Percentiles rank a stretch among this genome's conserved stretches.
Evolutionary conservation across 768 basidiomycete genomes (phyloP).

Genomic region (Boletus fagicola): DNA sequence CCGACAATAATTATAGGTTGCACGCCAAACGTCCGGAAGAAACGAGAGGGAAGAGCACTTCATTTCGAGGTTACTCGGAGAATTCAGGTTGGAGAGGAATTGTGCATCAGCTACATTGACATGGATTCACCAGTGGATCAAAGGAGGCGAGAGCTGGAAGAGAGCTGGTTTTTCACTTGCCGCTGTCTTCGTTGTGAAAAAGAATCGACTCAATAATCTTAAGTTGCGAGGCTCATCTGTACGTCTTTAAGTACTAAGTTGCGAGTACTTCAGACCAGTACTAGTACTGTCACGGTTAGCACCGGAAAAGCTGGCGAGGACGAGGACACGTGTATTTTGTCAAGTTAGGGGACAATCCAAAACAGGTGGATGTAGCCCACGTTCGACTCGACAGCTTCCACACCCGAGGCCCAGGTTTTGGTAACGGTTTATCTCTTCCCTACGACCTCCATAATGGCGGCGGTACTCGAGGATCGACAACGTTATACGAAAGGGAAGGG

Average conservation of each 20-base stretch:
- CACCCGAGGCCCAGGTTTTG: conserved; percentile 1
- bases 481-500: conserved; percentile 26
- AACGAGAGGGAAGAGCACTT: conserved; percentile 42
- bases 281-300: background rate
- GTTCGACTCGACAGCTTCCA: conserved; percentile 10
- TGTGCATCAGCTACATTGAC: conserved; percentile 59
- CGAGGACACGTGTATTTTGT: background rate
- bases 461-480: conserved; percentile 15
- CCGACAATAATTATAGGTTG: conserved; percentile 41
- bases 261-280: background rate
- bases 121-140: conserved; percentile 30
- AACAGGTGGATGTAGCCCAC: conserved; percentile 16
- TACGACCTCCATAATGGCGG: conserved; percentile 24
- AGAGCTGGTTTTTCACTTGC: conserved; percentile 60
- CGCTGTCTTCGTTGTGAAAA: conserved; percentile 44
- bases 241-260: background rate
- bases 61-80: conserved; percentile 46
- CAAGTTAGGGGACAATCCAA: conserved; percentile 2
- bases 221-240: background rate
- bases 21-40: conserved; percentile 50
- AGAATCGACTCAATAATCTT: conserved; percentile 11
- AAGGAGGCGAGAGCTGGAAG: conserved; percentile 41
- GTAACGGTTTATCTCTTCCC: conserved; percentile 2
- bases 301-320: background rate
- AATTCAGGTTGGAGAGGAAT: conserved; percentile 49